Percentiles rank a stretch among this genome's conserved stretches.
These are phyloP conservation scores for Suaeda aralocaspica DNA, from an alignment of 148 eudicot species.

Conservation along the genomic window DNA sequence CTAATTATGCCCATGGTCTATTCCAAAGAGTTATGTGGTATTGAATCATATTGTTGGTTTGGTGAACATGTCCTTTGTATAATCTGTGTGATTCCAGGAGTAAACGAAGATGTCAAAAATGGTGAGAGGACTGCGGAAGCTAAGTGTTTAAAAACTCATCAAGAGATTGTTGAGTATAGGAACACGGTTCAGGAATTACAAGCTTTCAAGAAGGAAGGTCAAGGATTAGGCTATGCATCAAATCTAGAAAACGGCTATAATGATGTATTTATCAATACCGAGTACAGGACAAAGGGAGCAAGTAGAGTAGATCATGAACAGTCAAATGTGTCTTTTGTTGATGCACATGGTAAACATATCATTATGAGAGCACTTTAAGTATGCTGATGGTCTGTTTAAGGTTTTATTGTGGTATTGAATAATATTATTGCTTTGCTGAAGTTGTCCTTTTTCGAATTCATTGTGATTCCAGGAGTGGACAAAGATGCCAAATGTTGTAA, in stretches of 20 bases:
- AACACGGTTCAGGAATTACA: constrained; percentile 32
- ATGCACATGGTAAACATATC: constrained; percentile 27
- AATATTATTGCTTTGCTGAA: background rate
- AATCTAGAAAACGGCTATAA: constrained; percentile 21
- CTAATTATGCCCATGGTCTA: background rate
- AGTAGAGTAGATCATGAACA: no score
- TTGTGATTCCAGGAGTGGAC: constrained; percentile 17
- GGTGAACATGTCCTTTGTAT: background rate
- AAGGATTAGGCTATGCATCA: constrained; percentile 1
- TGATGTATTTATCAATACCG: constrained; percentile 25
- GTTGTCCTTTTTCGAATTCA: background rate
- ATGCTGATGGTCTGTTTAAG: background rate
- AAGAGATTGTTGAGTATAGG: constrained; percentile 19
- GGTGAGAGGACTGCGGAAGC: background rate
- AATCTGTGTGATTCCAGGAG: constrained; percentile 11
- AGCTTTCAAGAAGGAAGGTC: constrained; percentile 5
- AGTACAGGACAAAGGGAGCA: constrained; percentile 30
- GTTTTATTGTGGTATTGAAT: background rate
- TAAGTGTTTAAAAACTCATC: background rate
- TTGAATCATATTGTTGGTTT: background rate
- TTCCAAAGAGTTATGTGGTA: background rate
- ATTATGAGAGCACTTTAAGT: background rate
- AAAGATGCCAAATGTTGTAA: background rate
- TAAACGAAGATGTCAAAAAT: background rate
- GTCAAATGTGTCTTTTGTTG: no score